phyloP scores from a whole-genome alignment of 305 asterid genomes.

The Fraxinus paxiana region DNA sequence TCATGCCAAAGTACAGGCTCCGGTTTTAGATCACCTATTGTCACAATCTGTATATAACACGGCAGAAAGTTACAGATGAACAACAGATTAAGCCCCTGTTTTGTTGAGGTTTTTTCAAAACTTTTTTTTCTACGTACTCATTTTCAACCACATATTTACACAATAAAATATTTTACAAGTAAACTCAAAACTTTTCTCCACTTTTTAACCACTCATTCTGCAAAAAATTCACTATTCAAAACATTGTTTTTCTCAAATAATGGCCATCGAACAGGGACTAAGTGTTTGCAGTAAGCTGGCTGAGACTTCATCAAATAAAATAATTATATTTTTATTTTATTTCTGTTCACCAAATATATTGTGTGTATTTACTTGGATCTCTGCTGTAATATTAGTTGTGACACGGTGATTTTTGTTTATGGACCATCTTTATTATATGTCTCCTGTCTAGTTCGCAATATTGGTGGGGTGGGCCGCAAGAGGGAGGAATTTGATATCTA shows the following conservation, averaged over 20 bases:
- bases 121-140: neutral
- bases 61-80: conserved; percentile 1
- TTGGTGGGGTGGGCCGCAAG: neutral
- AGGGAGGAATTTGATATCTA: conserved; percentile 4
- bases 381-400: neutral
- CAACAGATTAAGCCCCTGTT: neutral
- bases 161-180: neutral
- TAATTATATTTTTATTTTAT: neutral
- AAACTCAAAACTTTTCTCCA: neutral
- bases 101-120: neutral
- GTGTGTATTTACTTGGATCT: neutral
- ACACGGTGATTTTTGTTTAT: neutral
- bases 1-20: conserved; percentile 93
- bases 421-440: neutral
- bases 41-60: conserved; percentile 50
- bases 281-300: neutral
- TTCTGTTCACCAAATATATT: neutral
- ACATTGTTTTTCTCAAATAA: too few relatives aligned
- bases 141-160: neutral
- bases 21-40: conserved; percentile 71
- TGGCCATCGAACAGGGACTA: neutral
- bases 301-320: neutral
- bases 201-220: neutral
- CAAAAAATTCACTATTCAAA: neutral
- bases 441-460: neutral